phyloP scores from a whole-genome alignment of 2,329 filamentous ascomycete species.

The Xylariales sp. region DNA sequence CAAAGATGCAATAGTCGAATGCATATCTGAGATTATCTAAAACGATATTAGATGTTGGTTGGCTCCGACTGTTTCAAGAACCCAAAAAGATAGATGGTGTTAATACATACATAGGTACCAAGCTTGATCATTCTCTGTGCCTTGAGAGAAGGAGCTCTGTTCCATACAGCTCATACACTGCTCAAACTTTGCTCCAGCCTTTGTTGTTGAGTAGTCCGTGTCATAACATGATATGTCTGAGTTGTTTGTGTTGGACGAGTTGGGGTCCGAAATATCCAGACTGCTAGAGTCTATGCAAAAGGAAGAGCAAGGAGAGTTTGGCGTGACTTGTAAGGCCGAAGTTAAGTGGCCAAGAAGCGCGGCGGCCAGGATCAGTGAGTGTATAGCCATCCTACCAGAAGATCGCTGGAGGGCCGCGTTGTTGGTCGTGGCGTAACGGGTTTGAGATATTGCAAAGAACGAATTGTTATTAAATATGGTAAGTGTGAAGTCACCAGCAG shows the following conservation, averaged over 20 bases:
- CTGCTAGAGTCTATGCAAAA: conserved; percentile 39
- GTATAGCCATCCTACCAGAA: conserved; percentile 19
- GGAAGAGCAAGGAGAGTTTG: conserved; percentile 50
- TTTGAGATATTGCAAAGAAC: not conserved
- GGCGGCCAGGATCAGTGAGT: conserved; percentile 17
- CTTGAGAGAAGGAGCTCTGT: conserved; percentile 42
- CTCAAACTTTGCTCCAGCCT: conserved; percentile 40
- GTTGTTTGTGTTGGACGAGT: conserved; percentile 38
- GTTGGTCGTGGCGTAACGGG: not conserved
- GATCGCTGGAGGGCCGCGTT: conserved; percentile 5
- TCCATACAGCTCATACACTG: conserved; percentile 49
- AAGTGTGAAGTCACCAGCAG: conserved; percentile 8
- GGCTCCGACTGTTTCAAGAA: no score
- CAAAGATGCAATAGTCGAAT: conserved; percentile 48
- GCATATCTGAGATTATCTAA: conserved; percentile 51
- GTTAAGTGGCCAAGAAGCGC: conserved; percentile 11
- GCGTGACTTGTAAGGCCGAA: conserved; percentile 41
- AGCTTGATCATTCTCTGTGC: conserved; percentile 45
- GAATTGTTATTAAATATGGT: not conserved
- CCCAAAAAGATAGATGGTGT: not conserved
- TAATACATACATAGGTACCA: conserved; percentile 52
- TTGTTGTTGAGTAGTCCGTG: conserved; percentile 31
- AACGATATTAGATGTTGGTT: not conserved
- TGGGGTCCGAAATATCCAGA: conserved; percentile 38
- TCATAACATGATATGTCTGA: conserved; percentile 46